A percentile compares a stretch with the other conserved stretches of the same genome.
Conservation (phyloP, 2,329 filamentous ascomycete species). For the Beauveria bassiana region DNA sequence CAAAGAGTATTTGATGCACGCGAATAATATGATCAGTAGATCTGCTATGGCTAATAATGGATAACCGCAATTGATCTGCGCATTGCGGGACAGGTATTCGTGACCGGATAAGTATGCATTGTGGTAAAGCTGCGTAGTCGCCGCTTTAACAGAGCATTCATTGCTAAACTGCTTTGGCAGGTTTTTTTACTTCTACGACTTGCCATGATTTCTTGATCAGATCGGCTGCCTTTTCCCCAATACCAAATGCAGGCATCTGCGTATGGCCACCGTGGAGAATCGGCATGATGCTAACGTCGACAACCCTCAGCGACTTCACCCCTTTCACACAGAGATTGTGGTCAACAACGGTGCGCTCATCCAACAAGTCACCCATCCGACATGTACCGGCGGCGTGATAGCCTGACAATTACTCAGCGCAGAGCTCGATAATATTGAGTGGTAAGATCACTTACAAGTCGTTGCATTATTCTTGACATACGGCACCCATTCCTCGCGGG, state of each 20-base stretch:
- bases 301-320: slow-evolving; percentile 44
- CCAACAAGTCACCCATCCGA: slow-evolving; percentile 44
- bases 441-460: slow-evolving; percentile 38
- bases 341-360: slow-evolving; percentile 43
- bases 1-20: background rate
- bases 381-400: slow-evolving; percentile 52
- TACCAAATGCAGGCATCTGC: slow-evolving; percentile 51
- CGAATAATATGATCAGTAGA: too few species aligned
- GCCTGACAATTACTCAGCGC: slow-evolving; percentile 21
- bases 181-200: background rate
- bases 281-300: slow-evolving; percentile 46
- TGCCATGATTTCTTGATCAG: slow-evolving; percentile 33
- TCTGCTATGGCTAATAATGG: too few species aligned
- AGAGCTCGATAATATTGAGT: background rate
- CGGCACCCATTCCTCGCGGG: slow-evolving; percentile 49
- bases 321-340: slow-evolving; percentile 44
- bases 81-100: too few species aligned
- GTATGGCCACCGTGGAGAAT: slow-evolving; percentile 39
- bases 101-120: too few species aligned
- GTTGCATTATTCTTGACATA: slow-evolving; percentile 52
- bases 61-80: too few species aligned
- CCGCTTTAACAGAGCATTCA: background rate
- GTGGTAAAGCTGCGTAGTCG: background rate
- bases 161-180: background rate
- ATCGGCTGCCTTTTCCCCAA: slow-evolving; percentile 44